These are phyloP conservation scores for Scedosporium minutisporum DNA, from an alignment of 2,329 filamentous ascomycete genomes.

Conservation along the genomic window DNA sequence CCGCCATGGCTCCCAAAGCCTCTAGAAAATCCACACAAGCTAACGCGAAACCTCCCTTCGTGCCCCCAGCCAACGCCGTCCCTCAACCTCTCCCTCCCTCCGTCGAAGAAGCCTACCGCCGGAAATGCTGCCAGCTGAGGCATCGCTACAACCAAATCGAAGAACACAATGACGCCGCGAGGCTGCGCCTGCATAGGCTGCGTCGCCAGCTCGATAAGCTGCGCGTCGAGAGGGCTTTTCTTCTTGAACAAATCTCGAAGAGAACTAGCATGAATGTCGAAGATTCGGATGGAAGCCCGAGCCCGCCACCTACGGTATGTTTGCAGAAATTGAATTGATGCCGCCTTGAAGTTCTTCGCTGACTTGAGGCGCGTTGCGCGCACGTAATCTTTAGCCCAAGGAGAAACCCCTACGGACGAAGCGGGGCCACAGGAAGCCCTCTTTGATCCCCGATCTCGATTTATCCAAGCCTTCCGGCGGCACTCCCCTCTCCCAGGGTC, in stretches of 20 bases:
- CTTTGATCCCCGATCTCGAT: conserved; percentile 35
- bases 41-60: conserved; percentile 5
- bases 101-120: conserved; percentile 89
- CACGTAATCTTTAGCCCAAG: conserved; percentile 47
- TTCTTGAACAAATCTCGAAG: conserved; percentile 63
- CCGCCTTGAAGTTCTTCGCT: conserved; percentile 4
- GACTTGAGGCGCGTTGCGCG: conserved; percentile 6
- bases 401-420: conserved; percentile 70
- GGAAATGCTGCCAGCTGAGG: conserved; percentile 93
- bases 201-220: conserved; percentile 84
- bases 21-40: conserved; percentile 4
- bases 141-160: conserved; percentile 87
- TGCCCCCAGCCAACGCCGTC: conserved; percentile 29
- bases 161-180: conserved; percentile 76
- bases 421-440: conserved; percentile 57
- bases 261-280: conserved; percentile 67
- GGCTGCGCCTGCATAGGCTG: conserved; percentile 68
- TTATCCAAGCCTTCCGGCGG: conserved; percentile 17
- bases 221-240: conserved; percentile 72
- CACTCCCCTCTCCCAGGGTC: conserved; percentile 40
- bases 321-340: background rate
- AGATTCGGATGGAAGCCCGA: conserved; percentile 70
- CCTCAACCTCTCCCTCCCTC: conserved; percentile 67
- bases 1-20: conserved; percentile 9
- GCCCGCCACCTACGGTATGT: conserved; percentile 67